These are phyloP conservation scores for Penicillium riverlandense DNA, from an alignment of 495 filamentous ascomycete genomes.

Conservation along the genomic window DNA sequence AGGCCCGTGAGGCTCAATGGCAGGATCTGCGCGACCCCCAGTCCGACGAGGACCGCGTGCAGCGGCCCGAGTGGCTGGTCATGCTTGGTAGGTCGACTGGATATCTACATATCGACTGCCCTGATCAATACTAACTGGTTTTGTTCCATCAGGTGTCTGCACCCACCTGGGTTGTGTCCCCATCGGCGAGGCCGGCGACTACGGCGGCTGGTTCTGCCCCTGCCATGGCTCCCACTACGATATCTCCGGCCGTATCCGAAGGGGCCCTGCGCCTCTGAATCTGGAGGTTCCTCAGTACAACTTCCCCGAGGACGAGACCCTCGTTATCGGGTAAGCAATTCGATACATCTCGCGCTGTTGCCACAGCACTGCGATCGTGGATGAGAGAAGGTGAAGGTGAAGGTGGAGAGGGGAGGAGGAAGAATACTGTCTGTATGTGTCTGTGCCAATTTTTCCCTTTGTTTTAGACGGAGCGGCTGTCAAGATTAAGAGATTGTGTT, in stretches of 20 bases:
- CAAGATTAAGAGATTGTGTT: constrained; percentile 42
- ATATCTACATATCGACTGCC: neutral
- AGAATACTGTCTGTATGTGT: constrained; percentile 24
- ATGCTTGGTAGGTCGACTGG: constrained; percentile 71
- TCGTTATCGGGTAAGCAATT: constrained; percentile 66
- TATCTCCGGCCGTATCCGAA: constrained; percentile 93
- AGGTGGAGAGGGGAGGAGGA: constrained; percentile 9
- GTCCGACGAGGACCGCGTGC: constrained; percentile 81
- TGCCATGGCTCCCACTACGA: constrained; percentile 99
- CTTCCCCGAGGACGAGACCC: constrained; percentile 70
- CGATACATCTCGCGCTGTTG: neutral
- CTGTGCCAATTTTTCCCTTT: constrained; percentile 20
- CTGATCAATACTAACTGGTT: constrained; percentile 5
- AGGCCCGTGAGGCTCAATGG: constrained; percentile 73
- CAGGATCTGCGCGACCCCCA: constrained; percentile 83
- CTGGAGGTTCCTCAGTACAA: constrained; percentile 89
- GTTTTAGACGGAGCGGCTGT: constrained; percentile 39
- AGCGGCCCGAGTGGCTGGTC: constrained; percentile 98
- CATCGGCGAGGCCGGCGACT: constrained; percentile 97
- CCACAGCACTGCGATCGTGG: neutral
- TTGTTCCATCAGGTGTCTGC: constrained; percentile 66
- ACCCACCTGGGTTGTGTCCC: constrained; percentile 98
- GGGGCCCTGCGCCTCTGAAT: constrained; percentile 94
- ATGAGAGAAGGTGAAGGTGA: constrained; percentile 5
- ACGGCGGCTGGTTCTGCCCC: constrained; percentile 98